These are phyloP conservation scores for Microbotryum silenes-acaulis DNA, from an alignment of 1,284 basidiomycete species.

Conservation along the genomic window DNA sequence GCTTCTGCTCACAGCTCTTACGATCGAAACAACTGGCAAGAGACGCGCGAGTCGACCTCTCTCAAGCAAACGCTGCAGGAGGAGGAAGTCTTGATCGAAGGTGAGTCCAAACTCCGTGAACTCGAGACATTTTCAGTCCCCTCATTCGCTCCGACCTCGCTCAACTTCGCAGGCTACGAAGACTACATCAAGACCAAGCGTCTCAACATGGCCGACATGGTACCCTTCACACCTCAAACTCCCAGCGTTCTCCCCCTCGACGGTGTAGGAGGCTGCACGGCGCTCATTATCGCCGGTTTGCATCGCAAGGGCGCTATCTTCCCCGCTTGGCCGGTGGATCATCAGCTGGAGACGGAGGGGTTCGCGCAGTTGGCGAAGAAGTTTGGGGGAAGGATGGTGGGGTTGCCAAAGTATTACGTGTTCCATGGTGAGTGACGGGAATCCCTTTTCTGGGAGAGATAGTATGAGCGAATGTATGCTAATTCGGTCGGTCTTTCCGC, in stretches of 20 bases:
- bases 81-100: slow-evolving; percentile 18
- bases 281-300: slow-evolving; percentile 15
- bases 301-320: slow-evolving; percentile 23
- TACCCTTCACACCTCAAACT: neutral
- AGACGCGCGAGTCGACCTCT: slow-evolving; percentile 15
- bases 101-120: neutral
- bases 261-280: slow-evolving; percentile 22
- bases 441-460: too few relatives aligned
- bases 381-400: slow-evolving; percentile 11
- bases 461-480: too few relatives aligned
- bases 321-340: slow-evolving; percentile 23
- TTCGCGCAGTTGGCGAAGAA: slow-evolving; percentile 12
- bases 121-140: neutral
- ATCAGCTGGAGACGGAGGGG: slow-evolving; percentile 27
- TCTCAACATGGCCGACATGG: slow-evolving; percentile 19
- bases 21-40: slow-evolving; percentile 29
- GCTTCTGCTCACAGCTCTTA: slow-evolving; percentile 7
- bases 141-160: neutral
- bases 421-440: slow-evolving; percentile 18
- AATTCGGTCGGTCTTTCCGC: too few relatives aligned
- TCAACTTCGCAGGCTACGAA: slow-evolving; percentile 11
- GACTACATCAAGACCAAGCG: slow-evolving; percentile 14
- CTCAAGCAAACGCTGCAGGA: neutral
- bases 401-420: slow-evolving; percentile 23
- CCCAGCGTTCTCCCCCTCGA: slow-evolving; percentile 16